These are phyloP conservation scores for Phyllostachys edulis DNA, from an alignment of 176 grass and related monocot genomes.

Conservation along the genomic window DNA sequence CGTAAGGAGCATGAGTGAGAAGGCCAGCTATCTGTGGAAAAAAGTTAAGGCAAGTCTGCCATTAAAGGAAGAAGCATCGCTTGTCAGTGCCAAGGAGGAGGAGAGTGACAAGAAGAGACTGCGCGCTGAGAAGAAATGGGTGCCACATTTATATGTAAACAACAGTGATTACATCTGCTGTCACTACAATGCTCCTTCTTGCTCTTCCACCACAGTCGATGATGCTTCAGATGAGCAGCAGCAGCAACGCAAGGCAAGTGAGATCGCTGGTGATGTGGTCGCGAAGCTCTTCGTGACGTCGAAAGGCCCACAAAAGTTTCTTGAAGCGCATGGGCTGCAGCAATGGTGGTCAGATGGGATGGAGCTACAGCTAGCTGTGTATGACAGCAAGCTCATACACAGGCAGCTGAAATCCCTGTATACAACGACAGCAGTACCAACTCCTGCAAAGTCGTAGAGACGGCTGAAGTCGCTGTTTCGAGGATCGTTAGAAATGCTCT, in stretches of 20 bases:
- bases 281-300: constrained; percentile 77
- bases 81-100: constrained; percentile 34
- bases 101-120: constrained; percentile 39
- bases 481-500: constrained; percentile 48
- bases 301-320: constrained; percentile 78
- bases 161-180: constrained; percentile 92
- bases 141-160: constrained; percentile 86
- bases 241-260: constrained; percentile 33
- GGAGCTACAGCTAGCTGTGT: constrained; percentile 66
- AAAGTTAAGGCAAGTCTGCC: constrained; percentile 59
- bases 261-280: constrained; percentile 35
- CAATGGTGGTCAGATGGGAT: constrained; percentile 96
- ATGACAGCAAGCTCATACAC: constrained; percentile 82
- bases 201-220: constrained; percentile 37
- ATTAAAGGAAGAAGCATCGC: constrained; percentile 41
- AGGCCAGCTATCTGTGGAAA: constrained; percentile 64
- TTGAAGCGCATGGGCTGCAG: constrained; percentile 78
- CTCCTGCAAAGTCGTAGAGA: constrained; percentile 36
- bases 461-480: background rate
- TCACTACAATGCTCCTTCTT: constrained; percentile 63
- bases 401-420: constrained; percentile 82
- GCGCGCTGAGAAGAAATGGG: constrained; percentile 64
- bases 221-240: constrained; percentile 30
- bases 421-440: constrained; percentile 28
- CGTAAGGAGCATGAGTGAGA: constrained; percentile 75